Percentiles rank a stretch among this genome's conserved stretches.
phyloP scores from a whole-genome alignment of 306 rosid genomes.

The Gastrolobium villosum region DNA sequence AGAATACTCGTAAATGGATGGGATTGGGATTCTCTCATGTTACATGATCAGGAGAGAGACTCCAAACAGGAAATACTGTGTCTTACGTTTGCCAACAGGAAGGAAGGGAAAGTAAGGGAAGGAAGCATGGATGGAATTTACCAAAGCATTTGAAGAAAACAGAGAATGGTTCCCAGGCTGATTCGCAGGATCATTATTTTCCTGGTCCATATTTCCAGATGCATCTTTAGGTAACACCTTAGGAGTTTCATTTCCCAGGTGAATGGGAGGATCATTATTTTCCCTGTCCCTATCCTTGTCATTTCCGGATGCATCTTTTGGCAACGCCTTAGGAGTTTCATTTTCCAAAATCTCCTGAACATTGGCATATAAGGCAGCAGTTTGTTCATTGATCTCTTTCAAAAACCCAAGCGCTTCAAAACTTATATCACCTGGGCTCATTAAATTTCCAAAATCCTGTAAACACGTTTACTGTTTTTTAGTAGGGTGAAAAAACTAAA shows the following conservation, averaged over 20 bases:
- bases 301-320: slow-evolving; percentile 44
- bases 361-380: slow-evolving; percentile 80
- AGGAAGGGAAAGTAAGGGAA: background rate
- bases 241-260: slow-evolving; percentile 73
- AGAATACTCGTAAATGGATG: background rate
- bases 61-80: slow-evolving; percentile 6
- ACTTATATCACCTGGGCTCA: slow-evolving; percentile 91
- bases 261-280: slow-evolving; percentile 37
- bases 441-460: slow-evolving; percentile 85
- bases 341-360: slow-evolving; percentile 82
- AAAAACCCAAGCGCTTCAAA: slow-evolving; percentile 89
- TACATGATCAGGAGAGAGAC: background rate
- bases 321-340: slow-evolving; percentile 68
- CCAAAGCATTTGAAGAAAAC: slow-evolving; percentile 64
- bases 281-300: slow-evolving; percentile 49
- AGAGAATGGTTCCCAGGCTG: slow-evolving; percentile 55
- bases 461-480: slow-evolving; percentile 35
- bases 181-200: slow-evolving; percentile 42
- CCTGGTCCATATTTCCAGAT: slow-evolving; percentile 44
- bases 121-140: slow-evolving; percentile 49
- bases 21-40: background rate
- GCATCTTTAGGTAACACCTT: slow-evolving; percentile 52
- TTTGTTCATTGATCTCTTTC: slow-evolving; percentile 84
- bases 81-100: background rate
- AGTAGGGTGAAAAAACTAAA: background rate